phyloP scores from a whole-genome alignment of 169 alveolate species.

The Plasmodium cynomolgi region DNA sequence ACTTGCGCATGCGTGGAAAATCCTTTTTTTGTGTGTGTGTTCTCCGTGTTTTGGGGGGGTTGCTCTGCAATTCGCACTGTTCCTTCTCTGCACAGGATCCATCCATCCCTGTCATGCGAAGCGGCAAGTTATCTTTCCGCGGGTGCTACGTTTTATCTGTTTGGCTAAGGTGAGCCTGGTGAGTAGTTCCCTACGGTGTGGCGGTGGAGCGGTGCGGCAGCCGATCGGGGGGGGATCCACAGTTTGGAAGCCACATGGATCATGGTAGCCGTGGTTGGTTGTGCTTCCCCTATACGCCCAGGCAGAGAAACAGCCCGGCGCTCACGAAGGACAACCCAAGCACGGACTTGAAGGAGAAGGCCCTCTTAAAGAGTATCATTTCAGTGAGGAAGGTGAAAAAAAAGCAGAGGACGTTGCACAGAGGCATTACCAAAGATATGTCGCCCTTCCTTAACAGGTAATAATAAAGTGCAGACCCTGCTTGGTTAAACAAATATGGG shows the following conservation, averaged over 20 bases:
- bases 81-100: not conserved
- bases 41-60: not conserved
- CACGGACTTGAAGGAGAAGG: slow-evolving; percentile 27
- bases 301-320: slow-evolving; percentile 24
- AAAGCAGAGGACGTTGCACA: slow-evolving; percentile 33
- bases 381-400: slow-evolving; percentile 65
- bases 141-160: not conserved
- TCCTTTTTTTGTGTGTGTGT: not conserved
- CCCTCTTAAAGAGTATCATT: slow-evolving; percentile 15
- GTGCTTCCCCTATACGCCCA: not conserved
- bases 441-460: slow-evolving; percentile 27
- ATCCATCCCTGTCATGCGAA: not conserved
- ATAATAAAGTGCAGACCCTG: slow-evolving; percentile 62
- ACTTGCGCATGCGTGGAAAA: not conserved
- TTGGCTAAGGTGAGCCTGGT: not conserved
- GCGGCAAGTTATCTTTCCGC: not conserved
- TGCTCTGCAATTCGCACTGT: not conserved
- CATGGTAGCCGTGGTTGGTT: not conserved
- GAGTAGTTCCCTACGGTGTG: not conserved
- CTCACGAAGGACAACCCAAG: slow-evolving; percentile 19
- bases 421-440: slow-evolving; percentile 65
- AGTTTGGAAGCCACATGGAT: too few species aligned
- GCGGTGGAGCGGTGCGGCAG: too few species aligned
- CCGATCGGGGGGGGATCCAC: too few species aligned
- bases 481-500: slow-evolving; percentile 53